Percentiles rank a stretch among this genome's conserved stretches.
These are phyloP conservation scores for Hordeum marinum DNA, from an alignment of 176 grass and related monocot genomes.

Conservation along the genomic window DNA sequence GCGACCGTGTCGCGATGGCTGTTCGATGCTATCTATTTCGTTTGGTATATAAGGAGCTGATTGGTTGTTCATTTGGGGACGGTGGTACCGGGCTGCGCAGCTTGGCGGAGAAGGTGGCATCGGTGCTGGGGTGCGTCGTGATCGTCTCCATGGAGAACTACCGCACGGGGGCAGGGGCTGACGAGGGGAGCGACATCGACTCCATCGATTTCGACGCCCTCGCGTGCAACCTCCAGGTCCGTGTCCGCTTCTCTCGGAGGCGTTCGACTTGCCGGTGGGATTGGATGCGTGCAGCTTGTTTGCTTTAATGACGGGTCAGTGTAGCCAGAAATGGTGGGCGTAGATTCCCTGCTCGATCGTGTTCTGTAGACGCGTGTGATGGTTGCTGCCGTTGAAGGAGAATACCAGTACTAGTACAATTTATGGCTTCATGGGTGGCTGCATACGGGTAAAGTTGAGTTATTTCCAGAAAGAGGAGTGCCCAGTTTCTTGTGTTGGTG, in stretches of 20 bases:
- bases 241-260: background rate
- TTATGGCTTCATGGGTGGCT: conserved; percentile 11
- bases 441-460: background rate
- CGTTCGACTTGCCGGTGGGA: conserved; percentile 18
- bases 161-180: conserved; percentile 60
- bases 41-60: background rate
- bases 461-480: conserved; percentile 28
- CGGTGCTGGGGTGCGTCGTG: conserved; percentile 80
- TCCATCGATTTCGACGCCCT: conserved; percentile 75
- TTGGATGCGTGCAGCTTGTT: conserved; percentile 21
- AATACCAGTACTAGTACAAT: background rate
- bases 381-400: background rate
- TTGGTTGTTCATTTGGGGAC: background rate
- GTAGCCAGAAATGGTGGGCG: conserved; percentile 4
- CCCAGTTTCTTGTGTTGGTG: background rate
- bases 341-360: background rate
- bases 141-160: conserved; percentile 99
- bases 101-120: conserved; percentile 95
- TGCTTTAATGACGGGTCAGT: conserved; percentile 23
- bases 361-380: conserved; percentile 12
- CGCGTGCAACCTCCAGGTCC: conserved; percentile 64
- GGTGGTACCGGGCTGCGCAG: conserved; percentile 24
- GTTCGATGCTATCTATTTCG: background rate
- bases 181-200: conserved; percentile 76
- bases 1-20: background rate